Evolutionary conservation across 371 early-diverging fungal genomes (phyloP).

Genomic region (Apophysomyces elegans): DNA sequence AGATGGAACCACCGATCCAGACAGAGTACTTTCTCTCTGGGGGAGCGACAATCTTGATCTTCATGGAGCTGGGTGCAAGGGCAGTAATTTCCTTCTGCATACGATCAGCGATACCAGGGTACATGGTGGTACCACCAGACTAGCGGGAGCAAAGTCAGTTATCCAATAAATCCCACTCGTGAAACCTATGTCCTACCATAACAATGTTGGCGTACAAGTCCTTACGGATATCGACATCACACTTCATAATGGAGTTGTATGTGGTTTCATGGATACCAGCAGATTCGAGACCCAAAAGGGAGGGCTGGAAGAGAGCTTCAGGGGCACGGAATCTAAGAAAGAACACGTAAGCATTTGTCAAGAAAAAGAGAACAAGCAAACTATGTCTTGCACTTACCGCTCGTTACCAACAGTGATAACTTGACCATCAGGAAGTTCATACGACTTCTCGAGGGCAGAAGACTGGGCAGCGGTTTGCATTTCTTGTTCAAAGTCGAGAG

Average conservation of each 20-base stretch:
- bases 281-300: slow-evolving; percentile 90
- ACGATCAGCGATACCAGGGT: slow-evolving; percentile 97
- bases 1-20: slow-evolving; percentile 99
- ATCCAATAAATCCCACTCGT: not conserved
- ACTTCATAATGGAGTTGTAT: slow-evolving; percentile 97
- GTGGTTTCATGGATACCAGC: slow-evolving; percentile 95
- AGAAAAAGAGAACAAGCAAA: slow-evolving; percentile 11
- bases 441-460: slow-evolving; percentile 94
- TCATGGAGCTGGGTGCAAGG: slow-evolving; percentile 98
- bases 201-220: slow-evolving; percentile 97
- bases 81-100: slow-evolving; percentile 99
- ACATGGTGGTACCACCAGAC: slow-evolving; percentile 91
- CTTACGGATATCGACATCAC: slow-evolving; percentile 98
- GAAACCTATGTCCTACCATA: slow-evolving; percentile 38
- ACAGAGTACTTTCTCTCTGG: slow-evolving; percentile 99
- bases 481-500: slow-evolving; percentile 98
- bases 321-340: slow-evolving; percentile 91
- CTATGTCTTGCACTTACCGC: slow-evolving; percentile 52
- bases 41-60: slow-evolving; percentile 99
- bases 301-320: slow-evolving; percentile 99
- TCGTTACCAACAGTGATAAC: slow-evolving; percentile 98
- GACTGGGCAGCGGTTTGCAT: slow-evolving; percentile 95
- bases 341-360: not conserved
- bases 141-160: slow-evolving; percentile 16
- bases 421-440: slow-evolving; percentile 99